Base-by-base conservation (phyloP, 352 stramenopile species). In the Elongisporangium prolatum region DNA sequence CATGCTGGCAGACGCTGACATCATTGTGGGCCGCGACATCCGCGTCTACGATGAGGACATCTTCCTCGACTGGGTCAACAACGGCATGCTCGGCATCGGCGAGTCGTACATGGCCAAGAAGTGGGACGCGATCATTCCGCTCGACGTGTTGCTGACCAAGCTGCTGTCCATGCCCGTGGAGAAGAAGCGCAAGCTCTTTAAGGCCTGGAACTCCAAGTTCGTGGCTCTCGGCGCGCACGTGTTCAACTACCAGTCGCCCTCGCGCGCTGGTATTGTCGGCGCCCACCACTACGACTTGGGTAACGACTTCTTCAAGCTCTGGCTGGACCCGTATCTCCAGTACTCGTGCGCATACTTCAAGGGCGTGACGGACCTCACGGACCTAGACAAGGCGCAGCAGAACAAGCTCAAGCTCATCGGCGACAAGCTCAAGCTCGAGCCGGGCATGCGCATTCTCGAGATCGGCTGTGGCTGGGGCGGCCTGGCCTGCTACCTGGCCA, bases 391-490 rank as follows among this genome's bases (percentile, higher is more conserved):
- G 21, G 88, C 88, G 25, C 86, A 96, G 63, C 63, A 78, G 48
- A 88, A 91, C 72, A 96, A 96, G 69, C 69, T 96, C 49, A 84
- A 95, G 64, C 59, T 91, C 67, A 93, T 96, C 47, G 89, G 85
- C 57, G 80, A 85, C 61, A 91, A 92, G 71, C 84, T 92, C 58
- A 90, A 93, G 61, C 75, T 96, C 53, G 71, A 92, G 71, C 74
- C 78, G 21, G 84, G 81, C 55, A 92, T 95, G 81, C 70, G 70
- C 22, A 86, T 96, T 57, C 79, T 96, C 24, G 88, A 96, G 60
- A 96, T 96, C 57, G 88, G 88, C 24, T 96, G 84, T 56, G 88
- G 88, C 60, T 96, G 88, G 88, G 88, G 86, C n/a, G 86, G 84
- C 22, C 82, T 96, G 47, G 86, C 65, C 65, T 94, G 86, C 71